Evolutionary conservation across 371 early-diverging fungal genomes (phyloP).

Genomic region (Apophysomyces ossiformis): DNA sequence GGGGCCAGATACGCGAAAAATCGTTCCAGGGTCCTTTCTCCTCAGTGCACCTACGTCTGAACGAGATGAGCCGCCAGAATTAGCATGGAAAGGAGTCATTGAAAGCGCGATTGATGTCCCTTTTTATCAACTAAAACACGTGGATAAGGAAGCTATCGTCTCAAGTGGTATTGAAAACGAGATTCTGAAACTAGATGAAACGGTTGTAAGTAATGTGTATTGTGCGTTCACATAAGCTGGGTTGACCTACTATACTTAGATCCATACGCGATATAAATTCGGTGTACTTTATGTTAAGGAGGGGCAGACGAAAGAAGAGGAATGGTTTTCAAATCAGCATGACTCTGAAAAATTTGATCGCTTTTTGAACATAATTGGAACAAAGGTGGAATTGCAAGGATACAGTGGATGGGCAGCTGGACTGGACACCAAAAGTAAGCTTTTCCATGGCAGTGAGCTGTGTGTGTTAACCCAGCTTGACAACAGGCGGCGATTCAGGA

Average conservation of each 20-base stretch:
- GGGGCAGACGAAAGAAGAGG: slow-evolving; percentile 73
- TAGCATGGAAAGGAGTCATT: slow-evolving; percentile 29
- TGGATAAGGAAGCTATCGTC: slow-evolving; percentile 18
- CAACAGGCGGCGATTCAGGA: slow-evolving; percentile 71
- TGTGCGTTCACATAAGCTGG: not conserved
- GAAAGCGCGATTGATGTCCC: slow-evolving; percentile 24
- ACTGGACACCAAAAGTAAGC: slow-evolving; percentile 70
- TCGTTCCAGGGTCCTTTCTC: slow-evolving; percentile 25
- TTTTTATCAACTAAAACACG: slow-evolving; percentile 17
- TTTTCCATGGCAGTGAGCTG: not conserved
- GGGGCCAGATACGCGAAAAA: slow-evolving; percentile 26
- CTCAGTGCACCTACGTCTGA: slow-evolving; percentile 19
- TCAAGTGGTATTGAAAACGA: slow-evolving; percentile 32
- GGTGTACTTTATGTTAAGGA: slow-evolving; percentile 67
- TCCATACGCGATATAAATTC: slow-evolving; percentile 76
- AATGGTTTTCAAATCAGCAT: slow-evolving; percentile 68
- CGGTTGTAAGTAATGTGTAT: slow-evolving; percentile 19
- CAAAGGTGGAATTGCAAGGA: slow-evolving; percentile 68
- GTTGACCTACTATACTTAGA: slow-evolving; percentile 30
- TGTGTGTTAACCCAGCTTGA: not conserved
- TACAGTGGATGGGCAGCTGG: slow-evolving; percentile 82
- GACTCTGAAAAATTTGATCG: slow-evolving; percentile 60
- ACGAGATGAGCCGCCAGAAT: not conserved
- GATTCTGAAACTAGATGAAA: slow-evolving; percentile 35
- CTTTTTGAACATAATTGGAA: slow-evolving; percentile 72